Evolutionary conservation across 2,329 filamentous ascomycete genomes (phyloP).

Genomic region (Beauveria asiatica): DNA sequence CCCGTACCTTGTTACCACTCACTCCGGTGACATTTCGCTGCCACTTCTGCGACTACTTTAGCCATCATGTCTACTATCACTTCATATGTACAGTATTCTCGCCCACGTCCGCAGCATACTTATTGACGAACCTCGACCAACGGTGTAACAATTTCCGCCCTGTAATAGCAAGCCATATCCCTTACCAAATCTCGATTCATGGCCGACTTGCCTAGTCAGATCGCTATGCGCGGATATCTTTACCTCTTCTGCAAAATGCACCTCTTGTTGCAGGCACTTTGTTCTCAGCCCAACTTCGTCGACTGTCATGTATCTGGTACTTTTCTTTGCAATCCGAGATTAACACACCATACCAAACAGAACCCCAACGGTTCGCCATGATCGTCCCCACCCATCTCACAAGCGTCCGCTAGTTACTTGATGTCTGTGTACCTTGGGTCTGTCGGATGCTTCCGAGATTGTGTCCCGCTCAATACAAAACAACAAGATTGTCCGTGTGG

Average conservation of each 20-base stretch:
- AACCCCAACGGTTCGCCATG: not conserved
- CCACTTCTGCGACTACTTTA: too few species aligned
- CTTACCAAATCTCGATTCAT: not conserved
- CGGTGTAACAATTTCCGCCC: not conserved
- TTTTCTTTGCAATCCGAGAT: not conserved
- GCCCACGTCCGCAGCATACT: too few species aligned
- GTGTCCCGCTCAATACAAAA: not conserved
- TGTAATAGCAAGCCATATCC: not conserved
- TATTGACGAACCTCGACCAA: not conserved
- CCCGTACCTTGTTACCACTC: too few species aligned
- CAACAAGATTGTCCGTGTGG: not conserved
- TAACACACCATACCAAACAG: not conserved
- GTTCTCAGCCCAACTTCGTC: not conserved
- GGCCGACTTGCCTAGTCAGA: not conserved
- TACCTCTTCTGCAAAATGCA: not conserved
- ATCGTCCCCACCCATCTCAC: not conserved
- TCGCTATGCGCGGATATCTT: not conserved
- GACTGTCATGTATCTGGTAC: not conserved
- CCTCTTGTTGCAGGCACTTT: not conserved
- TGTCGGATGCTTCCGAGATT: slow-evolving; percentile 1
- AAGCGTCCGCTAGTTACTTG: slow-evolving; percentile 4
- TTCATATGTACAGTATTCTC: not conserved
- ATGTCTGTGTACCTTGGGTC: not conserved
- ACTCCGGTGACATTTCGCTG: too few species aligned
- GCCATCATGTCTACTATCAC: not conserved